Base-by-base conservation (phyloP, 495 filamentous ascomycete genomes). In the Neurospora sp. region DNA sequence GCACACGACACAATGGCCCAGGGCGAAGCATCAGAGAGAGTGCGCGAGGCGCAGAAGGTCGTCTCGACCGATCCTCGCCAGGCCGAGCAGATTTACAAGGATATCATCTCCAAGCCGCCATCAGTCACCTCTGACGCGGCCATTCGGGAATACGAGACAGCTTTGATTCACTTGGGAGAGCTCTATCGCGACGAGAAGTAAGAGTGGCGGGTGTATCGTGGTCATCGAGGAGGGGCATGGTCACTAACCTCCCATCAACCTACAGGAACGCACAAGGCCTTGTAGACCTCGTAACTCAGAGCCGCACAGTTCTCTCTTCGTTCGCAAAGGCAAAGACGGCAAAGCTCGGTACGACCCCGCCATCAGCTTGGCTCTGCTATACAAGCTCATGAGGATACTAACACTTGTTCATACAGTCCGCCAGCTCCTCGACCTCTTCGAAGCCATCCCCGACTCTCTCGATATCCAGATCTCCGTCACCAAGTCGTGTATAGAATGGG, bases 301-400 rank as follows among this genome's bases (percentile, higher is more conserved):
- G 94, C 81, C 89, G 95, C 77, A 92, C 93, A 77, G 91, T 93
- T 35, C 89, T 99, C 74, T 97, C 94, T 70, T 94, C 92, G 75
- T 98, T 98, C 80, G 95, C 96, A 73, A 97, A 98, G 85, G 96
- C 96, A 75, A 99, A 99, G 90, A 98, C 96, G 27, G 93, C 96
- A 48, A 99, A 99, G 84, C 86, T 99, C 72, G 94, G 96, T 98
- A 90, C 78, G 27, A 35, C 27, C 54, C 54, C 54, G 27, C 27
- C 54, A 35, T 37, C 27, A 38, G 42, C 40, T 42, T 37, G 27
- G 38, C 39, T 39, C 37, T 6, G 70, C 39, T 31, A 14, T 72
- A 27, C 20, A 35, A 59, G 37, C 27, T 35, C 0, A 37, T 20
- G 14, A 69, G 54, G n/a, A 31, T 39, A 66, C 70, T 76, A 37